A percentile compares a stretch with the other conserved stretches of the same genome.
Conservation (phyloP, 2,329 filamentous ascomycete genomes). For the Fusarium luffae region DNA sequence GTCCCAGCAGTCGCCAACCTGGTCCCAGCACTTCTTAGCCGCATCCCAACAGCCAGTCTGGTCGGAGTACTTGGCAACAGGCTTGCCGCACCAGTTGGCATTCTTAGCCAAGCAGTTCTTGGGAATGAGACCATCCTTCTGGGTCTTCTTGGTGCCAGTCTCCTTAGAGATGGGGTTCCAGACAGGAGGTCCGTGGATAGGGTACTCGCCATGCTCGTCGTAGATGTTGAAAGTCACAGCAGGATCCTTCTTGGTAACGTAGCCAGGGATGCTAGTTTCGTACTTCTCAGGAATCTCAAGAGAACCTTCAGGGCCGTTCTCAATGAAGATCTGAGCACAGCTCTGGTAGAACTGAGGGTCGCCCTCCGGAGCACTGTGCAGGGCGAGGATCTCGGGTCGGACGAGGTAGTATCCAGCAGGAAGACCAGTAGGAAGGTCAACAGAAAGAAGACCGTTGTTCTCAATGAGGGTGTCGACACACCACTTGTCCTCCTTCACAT, state of each 20-base stretch:
- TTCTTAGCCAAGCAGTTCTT: conserved; percentile 70
- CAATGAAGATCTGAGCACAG: conserved; percentile 76
- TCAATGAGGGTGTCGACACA: conserved; percentile 76
- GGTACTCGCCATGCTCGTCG: conserved; percentile 56
- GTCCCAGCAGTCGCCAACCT: conserved; percentile 69
- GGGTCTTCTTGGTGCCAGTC: conserved; percentile 33
- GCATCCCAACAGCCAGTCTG: conserved; percentile 70
- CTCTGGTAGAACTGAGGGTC: conserved; percentile 80
- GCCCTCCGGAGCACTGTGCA: conserved; percentile 69
- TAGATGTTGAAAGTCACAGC: conserved; percentile 75
- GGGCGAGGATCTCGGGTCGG: conserved; percentile 74
- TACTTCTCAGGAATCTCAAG: conserved; percentile 59
- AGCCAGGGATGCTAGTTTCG: conserved; percentile 73
- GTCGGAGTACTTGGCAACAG: conserved; percentile 66
- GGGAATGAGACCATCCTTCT: conserved; percentile 63
- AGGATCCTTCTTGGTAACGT: conserved; percentile 65
- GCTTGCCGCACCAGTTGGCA: conserved; percentile 76
- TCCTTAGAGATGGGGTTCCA: conserved; percentile 55
- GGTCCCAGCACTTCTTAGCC: conserved; percentile 66
- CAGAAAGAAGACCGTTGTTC: conserved; percentile 71
- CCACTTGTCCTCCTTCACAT: conserved; percentile 67
- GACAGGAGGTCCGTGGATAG: conserved; percentile 66
- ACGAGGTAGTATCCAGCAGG: conserved; percentile 76
- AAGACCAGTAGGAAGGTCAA: conserved; percentile 70
- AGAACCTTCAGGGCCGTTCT: conserved; percentile 57